Evolutionary conservation across 352 stramenopile species (phyloP).

Genomic region (Pythium monospermum): DNA sequence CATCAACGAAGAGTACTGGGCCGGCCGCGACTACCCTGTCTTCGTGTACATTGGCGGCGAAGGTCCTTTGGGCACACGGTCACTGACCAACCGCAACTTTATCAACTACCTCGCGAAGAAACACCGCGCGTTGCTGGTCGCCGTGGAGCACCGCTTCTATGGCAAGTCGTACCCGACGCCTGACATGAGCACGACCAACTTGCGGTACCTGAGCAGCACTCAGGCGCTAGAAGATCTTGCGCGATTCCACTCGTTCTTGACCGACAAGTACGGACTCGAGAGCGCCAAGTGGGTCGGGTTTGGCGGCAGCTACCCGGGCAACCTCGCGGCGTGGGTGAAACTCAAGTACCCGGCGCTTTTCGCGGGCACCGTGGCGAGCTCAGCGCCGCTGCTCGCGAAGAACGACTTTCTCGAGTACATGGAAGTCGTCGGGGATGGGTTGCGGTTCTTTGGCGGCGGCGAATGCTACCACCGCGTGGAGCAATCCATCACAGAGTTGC

Average conservation of each 20-base stretch:
- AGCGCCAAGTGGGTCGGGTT: slow-evolving; percentile 89
- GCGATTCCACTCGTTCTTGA: slow-evolving; percentile 81
- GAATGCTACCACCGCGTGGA: slow-evolving; percentile 78
- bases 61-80: slow-evolving; percentile 48
- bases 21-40: slow-evolving; percentile 63
- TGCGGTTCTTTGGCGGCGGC: slow-evolving; percentile 79
- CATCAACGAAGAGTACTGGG: slow-evolving; percentile 87
- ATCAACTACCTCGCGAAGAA: slow-evolving; percentile 75
- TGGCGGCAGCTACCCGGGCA: slow-evolving; percentile 94
- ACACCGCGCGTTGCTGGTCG: slow-evolving; percentile 74
- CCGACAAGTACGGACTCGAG: slow-evolving; percentile 57
- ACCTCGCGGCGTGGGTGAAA: slow-evolving; percentile 90
- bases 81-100: slow-evolving; percentile 69
- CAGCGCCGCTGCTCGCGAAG: slow-evolving; percentile 83
- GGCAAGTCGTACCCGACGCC: slow-evolving; percentile 87
- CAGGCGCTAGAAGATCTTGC: slow-evolving; percentile 91
- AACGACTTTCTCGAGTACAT: slow-evolving; percentile 85
- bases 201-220: slow-evolving; percentile 87
- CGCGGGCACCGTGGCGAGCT: slow-evolving; percentile 89
- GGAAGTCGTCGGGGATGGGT: slow-evolving; percentile 74
- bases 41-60: slow-evolving; percentile 89
- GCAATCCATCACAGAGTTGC: slow-evolving; percentile 43
- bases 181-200: slow-evolving; percentile 73
- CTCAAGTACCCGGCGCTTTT: slow-evolving; percentile 93
- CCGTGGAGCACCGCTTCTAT: slow-evolving; percentile 96